Evolutionary conservation across 306 rosid genomes (phyloP), one percentile per base, ranked within the genome.

Genomic region (Quercus engelmannii): DNA sequence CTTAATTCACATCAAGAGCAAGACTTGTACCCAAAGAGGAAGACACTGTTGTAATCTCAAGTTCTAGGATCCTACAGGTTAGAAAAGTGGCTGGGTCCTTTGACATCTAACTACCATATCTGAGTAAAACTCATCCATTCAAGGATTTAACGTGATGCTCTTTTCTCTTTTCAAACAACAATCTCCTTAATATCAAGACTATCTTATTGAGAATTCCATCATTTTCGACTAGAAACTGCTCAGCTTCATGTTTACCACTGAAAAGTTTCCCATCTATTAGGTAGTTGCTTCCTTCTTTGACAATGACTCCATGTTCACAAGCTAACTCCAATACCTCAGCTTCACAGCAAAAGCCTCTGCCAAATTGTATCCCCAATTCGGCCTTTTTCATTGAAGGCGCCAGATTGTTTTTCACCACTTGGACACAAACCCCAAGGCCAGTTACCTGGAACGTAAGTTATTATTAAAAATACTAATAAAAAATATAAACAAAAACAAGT

Each of bases 331-430:
- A 83, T 14, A 87, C 90, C 87, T 94, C 97, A 25, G 91, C 74
- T 79, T 91, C 41, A 51, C 71, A 76, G 84, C 90, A 75, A 74
- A 94, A 82, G 67, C 99, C 97, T 77, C 80, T 85, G 70, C 97
- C 99, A 74, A 92, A 94, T 35, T 76, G 82, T 85, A 94, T 87
- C 68, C 84, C 90, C 59, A 92, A 77, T 59, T 91, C 1, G 86
- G 91, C 77, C 77, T 91, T 80, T 87, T 92, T 5, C 80, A 80
- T 71, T 64, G 94, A 80, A 33, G 92, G 91, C 41, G 96, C 96
- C 69, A 94, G 85, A 80, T 92, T 94, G 62, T 94, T 94, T 85
- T 94, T 92, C 80, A 91, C 82, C 71, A 92, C 92, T 83, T 92
- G 92, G 38, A 65, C 90, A 11, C 82, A 78, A n/a, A 91, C 77